A percentile compares a stretch with the other conserved stretches of the same genome.
These are phyloP conservation scores for Murraya paniculata DNA, from an alignment of 345 rosid genomes.

Conservation along the genomic window DNA sequence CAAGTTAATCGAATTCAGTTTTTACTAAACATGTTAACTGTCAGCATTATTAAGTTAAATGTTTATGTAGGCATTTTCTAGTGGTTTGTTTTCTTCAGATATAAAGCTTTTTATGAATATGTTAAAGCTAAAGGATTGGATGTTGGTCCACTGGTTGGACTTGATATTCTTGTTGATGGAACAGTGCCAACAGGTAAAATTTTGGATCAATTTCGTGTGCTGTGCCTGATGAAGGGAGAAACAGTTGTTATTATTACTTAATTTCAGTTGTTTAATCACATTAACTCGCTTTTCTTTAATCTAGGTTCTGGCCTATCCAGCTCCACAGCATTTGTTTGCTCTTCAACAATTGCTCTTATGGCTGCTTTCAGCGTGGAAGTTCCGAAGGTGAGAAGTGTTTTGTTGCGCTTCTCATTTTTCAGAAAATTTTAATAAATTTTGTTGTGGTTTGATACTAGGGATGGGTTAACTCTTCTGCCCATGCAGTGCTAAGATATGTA, in stretches of 20 bases:
- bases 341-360: slow-evolving; percentile 91
- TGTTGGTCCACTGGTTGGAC: slow-evolving; percentile 69
- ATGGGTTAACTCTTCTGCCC: neutral
- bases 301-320: slow-evolving; percentile 93
- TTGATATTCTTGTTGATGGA: slow-evolving; percentile 89
- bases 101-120: slow-evolving; percentile 81
- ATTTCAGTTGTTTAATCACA: neutral
- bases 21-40: neutral
- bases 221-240: too few species aligned
- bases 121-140: slow-evolving; percentile 69
- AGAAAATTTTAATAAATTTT: neutral
- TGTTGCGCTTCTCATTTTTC: neutral
- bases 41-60: neutral
- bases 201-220: neutral
- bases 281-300: slow-evolving; percentile 10
- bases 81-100: slow-evolving; percentile 38
- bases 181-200: slow-evolving; percentile 82
- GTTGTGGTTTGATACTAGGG: neutral
- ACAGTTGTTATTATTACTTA: neutral
- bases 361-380: slow-evolving; percentile 62
- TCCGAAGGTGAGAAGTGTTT: slow-evolving; percentile 53
- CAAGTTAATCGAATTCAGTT: neutral
- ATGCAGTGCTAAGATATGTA: neutral
- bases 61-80: neutral
- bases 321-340: slow-evolving; percentile 96